These are phyloP conservation scores for Chaetomiaceae sp. DNA, from an alignment of 2,329 filamentous ascomycete genomes.

Conservation along the genomic window DNA sequence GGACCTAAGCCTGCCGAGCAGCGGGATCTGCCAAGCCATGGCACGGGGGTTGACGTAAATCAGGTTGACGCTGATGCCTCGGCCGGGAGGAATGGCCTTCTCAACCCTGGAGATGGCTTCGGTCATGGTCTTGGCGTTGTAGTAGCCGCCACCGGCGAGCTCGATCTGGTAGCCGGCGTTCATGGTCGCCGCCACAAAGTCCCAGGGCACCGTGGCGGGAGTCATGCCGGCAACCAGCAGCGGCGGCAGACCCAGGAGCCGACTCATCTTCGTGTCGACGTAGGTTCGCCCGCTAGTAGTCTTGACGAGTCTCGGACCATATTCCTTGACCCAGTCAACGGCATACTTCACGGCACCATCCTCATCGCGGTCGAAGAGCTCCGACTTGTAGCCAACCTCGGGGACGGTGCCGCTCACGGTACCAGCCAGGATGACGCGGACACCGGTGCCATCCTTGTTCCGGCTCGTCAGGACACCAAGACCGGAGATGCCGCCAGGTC, in stretches of 20 bases:
- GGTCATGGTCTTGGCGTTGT: constrained; percentile 74
- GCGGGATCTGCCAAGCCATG: constrained; percentile 88
- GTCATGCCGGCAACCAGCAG: constrained; percentile 94
- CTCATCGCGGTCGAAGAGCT: constrained; percentile 93
- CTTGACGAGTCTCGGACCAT: constrained; percentile 85
- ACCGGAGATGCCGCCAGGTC: constrained; percentile 92
- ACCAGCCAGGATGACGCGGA: constrained; percentile 91
- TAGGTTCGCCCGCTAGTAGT: constrained; percentile 84
- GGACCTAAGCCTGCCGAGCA: constrained; percentile 70
- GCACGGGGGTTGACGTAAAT: constrained; percentile 87
- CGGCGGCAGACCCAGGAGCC: constrained; percentile 75
- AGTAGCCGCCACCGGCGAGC: constrained; percentile 84
- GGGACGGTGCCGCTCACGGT: constrained; percentile 83
- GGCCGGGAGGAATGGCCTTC: constrained; percentile 72
- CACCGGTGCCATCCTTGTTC: constrained; percentile 97
- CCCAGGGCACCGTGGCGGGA: constrained; percentile 79
- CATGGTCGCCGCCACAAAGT: constrained; percentile 89
- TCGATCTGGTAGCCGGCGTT: constrained; percentile 93
- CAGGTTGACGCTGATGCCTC: constrained; percentile 82
- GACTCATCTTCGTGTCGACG: constrained; percentile 94
- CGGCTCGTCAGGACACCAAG: constrained; percentile 94
- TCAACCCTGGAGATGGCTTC: constrained; percentile 80
- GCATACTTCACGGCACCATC: constrained; percentile 93
- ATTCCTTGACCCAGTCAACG: constrained; percentile 95
- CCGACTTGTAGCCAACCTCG: constrained; percentile 95